phyloP scores from a whole-genome alignment of 768 basidiomycete species.

The Russula olivacea region DNA sequence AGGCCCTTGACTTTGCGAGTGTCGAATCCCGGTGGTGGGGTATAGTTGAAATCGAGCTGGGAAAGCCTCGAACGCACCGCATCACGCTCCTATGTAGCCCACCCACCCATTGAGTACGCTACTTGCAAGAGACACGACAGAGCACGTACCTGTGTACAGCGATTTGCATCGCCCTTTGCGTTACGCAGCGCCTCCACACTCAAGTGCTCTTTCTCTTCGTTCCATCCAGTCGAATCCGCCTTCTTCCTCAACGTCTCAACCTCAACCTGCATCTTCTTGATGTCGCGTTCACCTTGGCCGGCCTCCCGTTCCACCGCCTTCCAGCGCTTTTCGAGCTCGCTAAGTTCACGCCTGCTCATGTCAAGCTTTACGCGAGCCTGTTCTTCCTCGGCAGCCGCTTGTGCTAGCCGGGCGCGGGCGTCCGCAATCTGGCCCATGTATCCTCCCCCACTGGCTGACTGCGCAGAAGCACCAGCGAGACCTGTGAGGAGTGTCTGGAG shows the following conservation, averaged over 20 bases:
- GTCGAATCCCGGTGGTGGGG: conserved; percentile 78
- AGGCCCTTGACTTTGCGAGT: conserved; percentile 83
- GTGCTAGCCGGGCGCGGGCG: conserved; percentile 67
- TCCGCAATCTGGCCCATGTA: conserved; percentile 96
- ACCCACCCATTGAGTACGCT: background rate
- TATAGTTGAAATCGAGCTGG: conserved; percentile 78
- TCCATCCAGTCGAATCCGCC: conserved; percentile 67
- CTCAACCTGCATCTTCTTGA: conserved; percentile 52
- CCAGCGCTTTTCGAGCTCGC: conserved; percentile 67
- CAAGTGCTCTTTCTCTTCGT: conserved; percentile 61
- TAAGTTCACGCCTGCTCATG: conserved; percentile 75
- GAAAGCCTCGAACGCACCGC: conserved; percentile 57
- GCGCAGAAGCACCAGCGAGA: conserved; percentile 57
- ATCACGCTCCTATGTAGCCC: conserved; percentile 53
- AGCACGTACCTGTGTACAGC: conserved; percentile 54
- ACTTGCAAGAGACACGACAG: background rate
- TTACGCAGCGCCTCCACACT: conserved; percentile 45
- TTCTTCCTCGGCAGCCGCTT: conserved; percentile 78
- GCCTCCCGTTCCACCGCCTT: conserved; percentile 84
- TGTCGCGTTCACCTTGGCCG: conserved; percentile 61
- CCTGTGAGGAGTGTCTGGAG: conserved; percentile 93
- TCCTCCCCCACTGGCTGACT: conserved; percentile 68
- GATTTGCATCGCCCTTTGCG: conserved; percentile 49
- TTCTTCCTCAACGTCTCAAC: conserved; percentile 51
- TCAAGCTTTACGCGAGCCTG: conserved; percentile 70